Base-by-base conservation (phyloP, 768 basidiomycete species). In the Hericium erinaceus region DNA sequence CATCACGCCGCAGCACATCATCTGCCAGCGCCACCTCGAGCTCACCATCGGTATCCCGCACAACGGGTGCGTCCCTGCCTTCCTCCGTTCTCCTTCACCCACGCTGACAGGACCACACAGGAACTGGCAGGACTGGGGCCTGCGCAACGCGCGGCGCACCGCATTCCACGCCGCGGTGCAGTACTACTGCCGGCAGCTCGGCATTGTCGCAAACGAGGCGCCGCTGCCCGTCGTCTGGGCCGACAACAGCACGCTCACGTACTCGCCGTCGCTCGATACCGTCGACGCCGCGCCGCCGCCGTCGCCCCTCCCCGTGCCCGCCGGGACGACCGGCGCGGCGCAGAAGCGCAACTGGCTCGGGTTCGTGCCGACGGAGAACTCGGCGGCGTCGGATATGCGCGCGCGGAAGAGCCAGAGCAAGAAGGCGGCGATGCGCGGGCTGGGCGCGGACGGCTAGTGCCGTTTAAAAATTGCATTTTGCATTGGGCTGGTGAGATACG, bases 91-190 rank as follows among this genome's bases (percentile, higher is more conserved):
- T 41, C 22, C 24, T 10, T n/a, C 12, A 8, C 33, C 18, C n/a
- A 20, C 8, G 15, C 22, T 49, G 24, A 52, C 22, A 12, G 39
- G 24, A 59, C 15, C 20, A 41, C 67, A 68, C 65, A 73, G 80
- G 71, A 75, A 71, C 22, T 77, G 75, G 75, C 73, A 50, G 64
- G 81, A 83, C 68, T 91, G 87, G 87, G 79, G 80, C 24, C 70
- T 84, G 26, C 79, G 77, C 18, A 74, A 73, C 60, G 69, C 77
- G 11, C 80, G 87, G 50, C 82, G 79, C 66, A 91, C 89, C 0
- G 85, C 88, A 2, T 92, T 92, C 74, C 81, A 89, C 65, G 86
- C 86, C 9, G 89, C 89, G 1, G 83, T 83, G 20, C 81, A 88
- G 63, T 78, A 83, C 63, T 90, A 84, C 68, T 86, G 80, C 64